Percentiles rank a stretch among this genome's conserved stretches.
phyloP scores from a whole-genome alignment of 306 rosid species.

The Chamaecrista fasciculata region DNA sequence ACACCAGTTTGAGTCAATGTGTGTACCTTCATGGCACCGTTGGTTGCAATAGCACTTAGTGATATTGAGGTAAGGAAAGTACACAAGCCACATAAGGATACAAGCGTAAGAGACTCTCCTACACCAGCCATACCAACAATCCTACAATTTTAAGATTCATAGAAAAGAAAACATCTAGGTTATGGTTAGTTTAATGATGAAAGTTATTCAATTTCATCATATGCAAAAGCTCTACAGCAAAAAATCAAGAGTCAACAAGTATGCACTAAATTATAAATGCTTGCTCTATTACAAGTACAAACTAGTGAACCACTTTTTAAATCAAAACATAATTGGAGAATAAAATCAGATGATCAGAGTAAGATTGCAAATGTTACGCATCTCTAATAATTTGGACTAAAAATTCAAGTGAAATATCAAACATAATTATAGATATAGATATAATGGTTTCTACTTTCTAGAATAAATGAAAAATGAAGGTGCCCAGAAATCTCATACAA shows the following conservation, averaged over 20 bases:
- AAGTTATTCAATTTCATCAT: slow-evolving; percentile 28
- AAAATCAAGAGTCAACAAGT: neutral
- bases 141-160: slow-evolving; percentile 55
- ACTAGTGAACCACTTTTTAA: neutral
- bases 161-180: slow-evolving; percentile 20
- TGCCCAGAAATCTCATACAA: too few species aligned
- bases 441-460: too few species aligned
- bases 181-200: slow-evolving; percentile 19
- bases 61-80: slow-evolving; percentile 95
- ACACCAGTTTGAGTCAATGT: slow-evolving; percentile 3
- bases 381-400: neutral
- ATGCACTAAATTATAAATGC: slow-evolving; percentile 13
- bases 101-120: slow-evolving; percentile 71
- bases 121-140: slow-evolving; percentile 99
- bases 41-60: slow-evolving; percentile 96
- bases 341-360: neutral
- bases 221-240: slow-evolving; percentile 12
- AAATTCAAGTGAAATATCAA: neutral
- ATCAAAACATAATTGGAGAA: neutral
- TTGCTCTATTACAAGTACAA: neutral
- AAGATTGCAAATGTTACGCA: neutral
- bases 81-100: slow-evolving; percentile 81
- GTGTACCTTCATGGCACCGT: slow-evolving; percentile 99
- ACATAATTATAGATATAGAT: too few species aligned
- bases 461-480: too few species aligned